Evolutionary conservation across 164 flowering plant genomes (phyloP).

Genomic region (Vitis rotundifolia): DNA sequence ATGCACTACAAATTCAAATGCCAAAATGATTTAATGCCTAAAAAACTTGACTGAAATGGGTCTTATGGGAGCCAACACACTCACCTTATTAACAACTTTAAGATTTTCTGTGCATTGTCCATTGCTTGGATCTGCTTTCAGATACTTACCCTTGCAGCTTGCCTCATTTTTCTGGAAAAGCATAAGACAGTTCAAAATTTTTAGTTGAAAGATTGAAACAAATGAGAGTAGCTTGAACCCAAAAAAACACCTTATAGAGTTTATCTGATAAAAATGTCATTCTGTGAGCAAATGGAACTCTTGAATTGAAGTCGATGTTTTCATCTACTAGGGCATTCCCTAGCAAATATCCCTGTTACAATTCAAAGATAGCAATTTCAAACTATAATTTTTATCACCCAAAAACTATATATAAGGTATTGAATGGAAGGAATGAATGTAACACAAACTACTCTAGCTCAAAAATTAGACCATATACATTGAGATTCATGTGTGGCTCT

Average conservation of each 20-base stretch:
- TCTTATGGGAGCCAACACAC: not conserved
- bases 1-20: not conserved
- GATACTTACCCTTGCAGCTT: constrained; percentile 32
- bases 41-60: not conserved
- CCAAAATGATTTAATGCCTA: not conserved
- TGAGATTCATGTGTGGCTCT: constrained; percentile 33
- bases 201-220: too few relatives aligned
- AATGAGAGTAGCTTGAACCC: too few relatives aligned
- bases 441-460: too few relatives aligned
- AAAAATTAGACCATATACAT: constrained; percentile 15
- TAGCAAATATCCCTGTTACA: constrained; percentile 10
- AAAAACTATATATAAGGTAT: too few relatives aligned
- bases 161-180: constrained; percentile 15
- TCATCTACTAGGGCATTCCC: constrained; percentile 20
- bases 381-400: too few relatives aligned
- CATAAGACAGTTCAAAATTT: not conserved
- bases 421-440: too few relatives aligned
- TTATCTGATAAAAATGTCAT: constrained; percentile 24
- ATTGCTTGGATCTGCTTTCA: constrained; percentile 19
- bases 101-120: constrained; percentile 17
- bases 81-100: constrained; percentile 3
- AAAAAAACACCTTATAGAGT: constrained; percentile 11
- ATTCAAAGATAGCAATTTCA: not conserved
- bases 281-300: constrained; percentile 20
- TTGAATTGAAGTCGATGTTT: constrained; percentile 2